A percentile compares a stretch with the other conserved stretches of the same genome.
Evolutionary conservation across 352 stramenopile species (phyloP).

Genomic region (Phytophthora crassamura): DNA sequence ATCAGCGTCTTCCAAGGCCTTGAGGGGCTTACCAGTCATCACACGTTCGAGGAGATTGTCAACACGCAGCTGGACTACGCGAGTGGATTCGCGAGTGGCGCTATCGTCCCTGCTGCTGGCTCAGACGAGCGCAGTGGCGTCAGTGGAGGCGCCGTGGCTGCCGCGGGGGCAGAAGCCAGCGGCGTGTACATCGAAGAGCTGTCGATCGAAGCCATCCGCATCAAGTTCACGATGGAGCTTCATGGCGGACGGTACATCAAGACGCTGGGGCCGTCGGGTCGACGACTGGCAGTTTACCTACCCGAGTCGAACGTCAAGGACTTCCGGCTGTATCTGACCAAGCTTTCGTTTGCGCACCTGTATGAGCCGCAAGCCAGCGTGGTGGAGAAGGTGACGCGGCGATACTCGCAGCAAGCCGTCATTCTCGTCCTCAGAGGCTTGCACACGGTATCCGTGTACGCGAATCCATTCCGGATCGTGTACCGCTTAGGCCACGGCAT

Average conservation of each 20-base stretch:
- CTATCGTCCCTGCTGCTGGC: conserved; percentile 27
- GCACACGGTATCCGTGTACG: conserved; percentile 89
- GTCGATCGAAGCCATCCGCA: conserved; percentile 81
- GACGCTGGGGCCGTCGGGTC: conserved; percentile 76
- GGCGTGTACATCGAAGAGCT: conserved; percentile 91
- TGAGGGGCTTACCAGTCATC: conserved; percentile 70
- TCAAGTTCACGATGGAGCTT: conserved; percentile 90
- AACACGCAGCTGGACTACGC: conserved; percentile 79
- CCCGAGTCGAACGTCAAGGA: conserved; percentile 91
- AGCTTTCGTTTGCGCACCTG: conserved; percentile 80
- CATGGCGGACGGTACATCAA: conserved; percentile 87
- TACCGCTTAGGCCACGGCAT: conserved; percentile 87
- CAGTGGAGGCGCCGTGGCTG: conserved; percentile 15
- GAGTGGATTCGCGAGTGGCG: conserved; percentile 22
- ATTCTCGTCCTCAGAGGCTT: conserved; percentile 85
- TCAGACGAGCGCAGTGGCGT: conserved; percentile 32
- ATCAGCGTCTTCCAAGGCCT: conserved; percentile 91
- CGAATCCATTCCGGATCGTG: conserved; percentile 88
- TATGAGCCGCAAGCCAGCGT: conserved; percentile 83
- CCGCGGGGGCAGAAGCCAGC: conserved; percentile 42
- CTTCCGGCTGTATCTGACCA: conserved; percentile 86
- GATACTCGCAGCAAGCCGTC: conserved; percentile 88
- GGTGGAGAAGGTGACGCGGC: conserved; percentile 76
- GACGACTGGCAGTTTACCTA: conserved; percentile 82
- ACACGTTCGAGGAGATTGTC: conserved; percentile 85